Conservation (phyloP, 108 stramenopile species). For the Cyclotella sp. region DNA sequence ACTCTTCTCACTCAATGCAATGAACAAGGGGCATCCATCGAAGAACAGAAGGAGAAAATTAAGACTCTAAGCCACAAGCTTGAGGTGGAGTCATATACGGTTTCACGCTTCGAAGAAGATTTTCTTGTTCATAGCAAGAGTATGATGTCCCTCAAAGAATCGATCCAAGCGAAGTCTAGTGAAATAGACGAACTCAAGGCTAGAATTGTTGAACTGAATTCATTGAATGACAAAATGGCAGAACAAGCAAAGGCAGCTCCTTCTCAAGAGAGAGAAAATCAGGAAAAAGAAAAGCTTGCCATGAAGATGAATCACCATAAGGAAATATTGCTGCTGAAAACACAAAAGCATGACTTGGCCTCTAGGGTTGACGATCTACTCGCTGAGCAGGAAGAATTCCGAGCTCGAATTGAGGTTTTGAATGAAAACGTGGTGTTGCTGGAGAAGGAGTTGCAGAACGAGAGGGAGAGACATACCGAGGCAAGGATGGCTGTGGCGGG, state of each 20-base stretch:
- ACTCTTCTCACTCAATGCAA: neutral
- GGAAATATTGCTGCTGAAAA: neutral
- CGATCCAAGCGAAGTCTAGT: neutral
- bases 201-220: neutral
- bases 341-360: neutral
- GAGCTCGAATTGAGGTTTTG: neutral
- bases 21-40: neutral
- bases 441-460: constrained; percentile 6
- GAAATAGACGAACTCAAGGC: constrained; percentile 7
- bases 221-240: neutral
- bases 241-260: neutral
- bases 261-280: neutral
- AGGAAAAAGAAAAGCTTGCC: neutral
- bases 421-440: neutral
- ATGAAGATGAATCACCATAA: constrained; percentile 17
- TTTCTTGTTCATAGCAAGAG: constrained; percentile 1
- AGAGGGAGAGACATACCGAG: neutral
- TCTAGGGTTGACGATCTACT: neutral
- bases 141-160: constrained; percentile 8
- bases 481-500: neutral
- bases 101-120: constrained; percentile 15
- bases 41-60: neutral
- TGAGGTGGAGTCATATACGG: constrained; percentile 5
- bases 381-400: constrained; percentile 1
- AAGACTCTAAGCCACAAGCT: constrained; percentile 2